Conservation (phyloP, 1,139 yeast species). For the Debaryomycetaceae sp. region DNA sequence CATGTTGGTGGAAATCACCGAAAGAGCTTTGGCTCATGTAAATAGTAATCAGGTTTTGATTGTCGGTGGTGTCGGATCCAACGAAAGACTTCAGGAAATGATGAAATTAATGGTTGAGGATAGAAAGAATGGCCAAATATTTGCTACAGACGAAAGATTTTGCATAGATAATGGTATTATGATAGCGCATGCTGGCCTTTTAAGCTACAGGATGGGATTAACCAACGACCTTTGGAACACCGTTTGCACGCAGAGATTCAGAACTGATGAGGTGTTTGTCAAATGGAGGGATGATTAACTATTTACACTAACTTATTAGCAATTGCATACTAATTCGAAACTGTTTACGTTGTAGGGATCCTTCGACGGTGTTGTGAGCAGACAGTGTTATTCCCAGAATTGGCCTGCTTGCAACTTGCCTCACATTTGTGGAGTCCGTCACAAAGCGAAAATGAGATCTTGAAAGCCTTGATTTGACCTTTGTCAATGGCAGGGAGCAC, state of each 20-base stretch:
- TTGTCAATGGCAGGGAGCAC: not conserved
- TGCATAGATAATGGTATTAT: constrained; percentile 97
- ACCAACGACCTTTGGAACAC: constrained; percentile 60
- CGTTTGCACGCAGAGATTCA: constrained; percentile 86
- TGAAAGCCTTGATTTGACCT: not conserved
- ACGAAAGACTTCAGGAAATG: constrained; percentile 88
- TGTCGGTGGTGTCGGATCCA: constrained; percentile 98
- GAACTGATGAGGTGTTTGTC: constrained; percentile 92
- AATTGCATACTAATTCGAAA: not conserved
- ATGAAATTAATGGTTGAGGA: constrained; percentile 92
- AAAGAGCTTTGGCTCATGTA: constrained; percentile 98
- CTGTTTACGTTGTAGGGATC: not conserved
- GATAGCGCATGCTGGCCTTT: constrained; percentile 97
- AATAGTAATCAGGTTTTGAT: constrained; percentile 84
- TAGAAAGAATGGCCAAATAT: constrained; percentile 74
- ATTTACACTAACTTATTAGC: not conserved
- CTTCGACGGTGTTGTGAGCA: not conserved
- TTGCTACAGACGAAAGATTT: constrained; percentile 94
- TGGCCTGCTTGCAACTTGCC: not conserved
- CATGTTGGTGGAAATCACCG: constrained; percentile 97
- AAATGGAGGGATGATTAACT: constrained; percentile 69
- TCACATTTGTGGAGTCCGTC: not conserved
- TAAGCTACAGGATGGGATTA: constrained; percentile 82
- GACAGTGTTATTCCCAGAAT: not conserved
- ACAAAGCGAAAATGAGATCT: not conserved